Base-by-base conservation (phyloP, 805 yeast genomes). In the Aciculoconidium aculeatum region DNA sequence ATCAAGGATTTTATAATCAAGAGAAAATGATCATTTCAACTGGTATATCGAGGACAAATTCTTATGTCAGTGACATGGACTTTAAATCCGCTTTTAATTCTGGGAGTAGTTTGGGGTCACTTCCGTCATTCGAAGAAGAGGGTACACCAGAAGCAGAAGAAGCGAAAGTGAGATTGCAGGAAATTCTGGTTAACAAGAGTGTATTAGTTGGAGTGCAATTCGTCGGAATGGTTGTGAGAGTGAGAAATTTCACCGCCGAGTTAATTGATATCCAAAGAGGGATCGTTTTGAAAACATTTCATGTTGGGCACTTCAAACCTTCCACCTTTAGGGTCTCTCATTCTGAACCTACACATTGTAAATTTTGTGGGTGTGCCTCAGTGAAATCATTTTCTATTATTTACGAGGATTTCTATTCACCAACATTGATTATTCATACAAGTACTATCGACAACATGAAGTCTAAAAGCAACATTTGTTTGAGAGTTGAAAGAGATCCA, bases 401-500 rank as follows among this genome's bases (percentile, higher is more conserved):
- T 1, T 86, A 86, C 52, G 76, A 79, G 13, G 81, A 78, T 38
- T 47, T 52, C 15, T 79, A 74, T 34, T 60, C 67, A 3, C 67
- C 67, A 4, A 70, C 75, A 6, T 52, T 83, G 29, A 75, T 80
- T 5, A 59, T 83, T 59, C 95, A 85, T 45, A 79, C 92, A 0
- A 79, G 75, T 45, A 72, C 72, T 24, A 73, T 79, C 25, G 83
- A 78, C 36, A 42, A 39, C 19, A 81, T 80, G 47, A 66, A 78
- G 34, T 86, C 94, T 7, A 81, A 82, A 45, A 80, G 75, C 33
- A 79, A 74, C 41, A 86, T 86, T 22, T 86, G 96, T 53, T 56
- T 86, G 32, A 73, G 95, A 54, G 94, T 83, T 21, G 96, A 86
- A 55, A 80, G 96, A 70, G 96, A 86, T 55, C 85, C 90, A 2